Evolutionary conservation across 164 flowering plant species (phyloP), one percentile per base, ranked within the genome.

Genomic region (Houttuynia cordata): DNA sequence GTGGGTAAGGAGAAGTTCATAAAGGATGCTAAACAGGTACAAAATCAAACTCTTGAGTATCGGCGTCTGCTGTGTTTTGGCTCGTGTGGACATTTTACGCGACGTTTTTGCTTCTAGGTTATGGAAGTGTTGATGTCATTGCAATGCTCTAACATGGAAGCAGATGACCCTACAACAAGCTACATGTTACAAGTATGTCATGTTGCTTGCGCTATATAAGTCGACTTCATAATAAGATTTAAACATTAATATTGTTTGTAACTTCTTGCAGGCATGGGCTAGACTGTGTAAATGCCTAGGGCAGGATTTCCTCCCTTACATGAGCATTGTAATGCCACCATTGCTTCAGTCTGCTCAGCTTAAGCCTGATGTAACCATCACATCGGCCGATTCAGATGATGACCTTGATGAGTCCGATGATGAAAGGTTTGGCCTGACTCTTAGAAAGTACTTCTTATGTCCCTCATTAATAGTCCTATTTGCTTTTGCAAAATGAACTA

Each of bases 1-100:
- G 99, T 94, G 75, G 99, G 99, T 58, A 94, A 94, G 77, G 99
- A 94, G 17, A 94, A 88, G 70, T 94, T 94, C 71, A 82, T 92
- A 75, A 87, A 83, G 68, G 99, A 93, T 67, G 99, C 99, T 10
- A 90, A 82, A 74, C 97, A 93, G 95, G 99, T 88, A 30, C 6
- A 30, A 30, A 6, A 30, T 30, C 2, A 30, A 30, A 30, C 6
- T 30, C 37, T 30, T 30, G 37, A 30, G 37, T 30, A 30, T 6
- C 6, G 37, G 37, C 37, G 2, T 30, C 37, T 30, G 37, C 6
- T 30, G 37, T 30, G 37, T 30, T 30, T 30, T 30, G 37, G 37
- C 37, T 2, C 4, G 37, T 2, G 2, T 30, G 6, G 37, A 30
- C 37, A 6, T 30, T 30, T 30, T 30, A 30, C 37, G 2, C 37